These are phyloP conservation scores for Purpureocillium lavendulum DNA, from an alignment of 2,329 filamentous ascomycete species.

Conservation along the genomic window DNA sequence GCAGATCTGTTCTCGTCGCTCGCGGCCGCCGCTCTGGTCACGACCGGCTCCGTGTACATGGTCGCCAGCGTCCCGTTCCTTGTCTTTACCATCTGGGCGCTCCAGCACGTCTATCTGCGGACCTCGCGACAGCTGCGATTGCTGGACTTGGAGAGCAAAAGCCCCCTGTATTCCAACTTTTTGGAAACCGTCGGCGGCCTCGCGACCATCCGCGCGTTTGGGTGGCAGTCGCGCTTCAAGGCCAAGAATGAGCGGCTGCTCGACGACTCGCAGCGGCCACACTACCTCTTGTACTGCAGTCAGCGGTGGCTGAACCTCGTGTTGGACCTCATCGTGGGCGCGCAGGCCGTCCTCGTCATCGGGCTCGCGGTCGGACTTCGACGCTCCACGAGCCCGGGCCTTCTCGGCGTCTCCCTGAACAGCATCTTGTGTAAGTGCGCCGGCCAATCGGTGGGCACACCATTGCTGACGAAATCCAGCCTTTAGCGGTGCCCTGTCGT, in stretches of 20 bases:
- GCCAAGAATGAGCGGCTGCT: slow-evolving; percentile 35
- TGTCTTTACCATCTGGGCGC: slow-evolving; percentile 3
- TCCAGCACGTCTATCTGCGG: slow-evolving; percentile 8
- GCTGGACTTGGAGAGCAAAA: slow-evolving; percentile 26
- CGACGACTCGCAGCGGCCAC: slow-evolving; percentile 43
- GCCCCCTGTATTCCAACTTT: slow-evolving; percentile 24
- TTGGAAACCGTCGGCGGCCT: slow-evolving; percentile 37
- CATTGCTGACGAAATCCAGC: too few species aligned
- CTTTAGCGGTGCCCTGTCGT: slow-evolving; percentile 6
- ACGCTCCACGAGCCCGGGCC: slow-evolving; percentile 2
- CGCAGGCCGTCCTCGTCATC: slow-evolving; percentile 35
- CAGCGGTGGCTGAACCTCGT: slow-evolving; percentile 46
- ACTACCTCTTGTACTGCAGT: slow-evolving; percentile 44
- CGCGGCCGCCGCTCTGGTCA: slow-evolving; percentile 4
- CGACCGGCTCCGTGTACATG: slow-evolving; percentile 5
- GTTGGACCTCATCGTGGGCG: slow-evolving; percentile 35
- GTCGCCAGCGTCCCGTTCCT: slow-evolving; percentile 4
- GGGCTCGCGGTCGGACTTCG: slow-evolving; percentile 25
- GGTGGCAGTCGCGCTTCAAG: slow-evolving; percentile 36
- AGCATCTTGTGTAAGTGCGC: slow-evolving; percentile 5
- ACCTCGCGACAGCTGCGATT: slow-evolving; percentile 23
- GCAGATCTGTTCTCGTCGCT: slow-evolving; percentile 4
- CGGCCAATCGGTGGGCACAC: too few species aligned
- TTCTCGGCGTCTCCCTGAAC: slow-evolving; percentile 8
- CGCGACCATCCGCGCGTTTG: slow-evolving; percentile 41